phyloP scores from a whole-genome alignment of 768 basidiomycete species.

The Podaxis sp. region DNA sequence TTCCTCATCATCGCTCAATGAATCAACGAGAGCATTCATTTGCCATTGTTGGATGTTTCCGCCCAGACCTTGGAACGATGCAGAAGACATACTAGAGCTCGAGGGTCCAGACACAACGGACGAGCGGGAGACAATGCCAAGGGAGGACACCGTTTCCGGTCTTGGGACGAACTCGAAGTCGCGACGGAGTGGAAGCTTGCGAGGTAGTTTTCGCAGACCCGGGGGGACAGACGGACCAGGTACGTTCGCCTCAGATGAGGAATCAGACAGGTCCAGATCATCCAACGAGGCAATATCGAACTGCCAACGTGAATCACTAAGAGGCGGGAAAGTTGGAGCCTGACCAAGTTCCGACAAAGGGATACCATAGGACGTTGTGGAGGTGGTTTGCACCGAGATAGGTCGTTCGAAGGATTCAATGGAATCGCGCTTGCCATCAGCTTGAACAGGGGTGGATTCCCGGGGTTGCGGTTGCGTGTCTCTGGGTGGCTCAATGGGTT shows the following conservation, averaged over 20 bases:
- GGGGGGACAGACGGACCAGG: conserved; percentile 41
- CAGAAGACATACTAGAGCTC: conserved; percentile 39
- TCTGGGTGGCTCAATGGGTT: background rate
- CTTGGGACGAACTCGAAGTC: conserved; percentile 77
- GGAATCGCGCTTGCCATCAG: background rate
- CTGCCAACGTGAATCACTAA: conserved; percentile 47
- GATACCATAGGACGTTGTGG: conserved; percentile 51
- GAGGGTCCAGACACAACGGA: conserved; percentile 52
- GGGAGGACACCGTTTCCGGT: conserved; percentile 74
- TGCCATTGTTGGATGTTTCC: conserved; percentile 77
- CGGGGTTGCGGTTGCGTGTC: background rate
- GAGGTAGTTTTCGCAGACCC: conserved; percentile 52
- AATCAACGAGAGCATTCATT: conserved; percentile 73
- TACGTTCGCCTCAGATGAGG: conserved; percentile 54
- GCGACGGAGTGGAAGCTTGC: conserved; percentile 68
- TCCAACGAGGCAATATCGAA: conserved; percentile 78
- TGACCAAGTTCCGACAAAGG: conserved; percentile 31
- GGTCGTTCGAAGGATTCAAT: background rate
- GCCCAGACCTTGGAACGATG: conserved; percentile 39
- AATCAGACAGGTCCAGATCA: conserved; percentile 78
- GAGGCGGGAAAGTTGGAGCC: conserved; percentile 36
- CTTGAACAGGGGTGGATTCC: background rate
- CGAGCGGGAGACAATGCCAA: conserved; percentile 66
- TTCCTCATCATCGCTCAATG: conserved; percentile 71
- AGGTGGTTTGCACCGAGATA: conserved; percentile 23